phyloP scores from a whole-genome alignment of 148 eudicot genomes.

The Chenopodium suecicum region DNA sequence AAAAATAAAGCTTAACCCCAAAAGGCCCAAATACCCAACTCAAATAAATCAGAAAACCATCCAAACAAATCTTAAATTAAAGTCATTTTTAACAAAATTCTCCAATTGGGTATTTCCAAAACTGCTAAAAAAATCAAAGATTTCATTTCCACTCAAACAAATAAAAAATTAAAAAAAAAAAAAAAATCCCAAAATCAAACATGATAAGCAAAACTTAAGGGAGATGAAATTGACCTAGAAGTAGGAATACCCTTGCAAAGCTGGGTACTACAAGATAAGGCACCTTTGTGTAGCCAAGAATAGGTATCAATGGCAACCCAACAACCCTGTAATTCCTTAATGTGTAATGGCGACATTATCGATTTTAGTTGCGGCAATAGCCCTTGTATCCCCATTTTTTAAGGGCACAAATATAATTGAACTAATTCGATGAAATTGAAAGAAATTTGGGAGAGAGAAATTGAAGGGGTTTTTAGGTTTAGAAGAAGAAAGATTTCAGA shows the following conservation, averaged over 20 bases:
- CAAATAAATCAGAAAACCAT: background rate
- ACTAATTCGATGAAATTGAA: background rate
- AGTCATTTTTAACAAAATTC: background rate
- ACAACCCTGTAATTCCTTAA: conserved; percentile 71
- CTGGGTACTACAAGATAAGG: conserved; percentile 86
- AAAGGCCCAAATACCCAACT: background rate
- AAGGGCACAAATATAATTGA: background rate
- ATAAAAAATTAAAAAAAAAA: too few relatives aligned
- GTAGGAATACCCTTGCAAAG: conserved; percentile 91
- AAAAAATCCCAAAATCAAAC: background rate
- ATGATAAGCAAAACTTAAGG: background rate
- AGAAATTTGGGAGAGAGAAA: background rate
- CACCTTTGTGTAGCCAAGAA: conserved; percentile 99
- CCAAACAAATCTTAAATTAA: background rate
- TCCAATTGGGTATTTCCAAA: conserved; percentile 2
- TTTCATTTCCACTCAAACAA: background rate
- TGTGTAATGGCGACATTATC: conserved; percentile 74
- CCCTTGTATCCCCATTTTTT: conserved; percentile 84
- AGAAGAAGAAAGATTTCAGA: background rate
- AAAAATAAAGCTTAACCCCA: background rate
- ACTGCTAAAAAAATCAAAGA: conserved; percentile 2
- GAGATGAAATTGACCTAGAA: conserved; percentile 39
- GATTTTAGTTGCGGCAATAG: conserved; percentile 84
- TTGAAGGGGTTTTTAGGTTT: background rate
- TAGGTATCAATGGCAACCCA: conserved; percentile 91